Base-by-base conservation (phyloP, 2,329 filamentous ascomycete species). In the Ascomycota sp. region DNA sequence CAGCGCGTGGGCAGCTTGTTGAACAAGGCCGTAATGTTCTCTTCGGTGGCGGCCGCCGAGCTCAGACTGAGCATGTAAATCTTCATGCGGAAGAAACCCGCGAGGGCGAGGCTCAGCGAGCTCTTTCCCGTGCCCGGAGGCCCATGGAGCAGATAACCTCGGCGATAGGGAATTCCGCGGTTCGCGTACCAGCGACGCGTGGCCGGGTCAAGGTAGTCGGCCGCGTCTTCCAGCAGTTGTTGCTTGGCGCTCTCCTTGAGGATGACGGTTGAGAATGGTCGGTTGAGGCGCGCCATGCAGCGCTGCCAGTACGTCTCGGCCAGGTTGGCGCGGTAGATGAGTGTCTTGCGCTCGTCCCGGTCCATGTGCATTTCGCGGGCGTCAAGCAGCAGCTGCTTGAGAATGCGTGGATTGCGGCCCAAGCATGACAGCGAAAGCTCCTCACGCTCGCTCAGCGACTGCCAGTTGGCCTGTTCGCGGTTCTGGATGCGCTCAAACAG, bases 61-160 rank as follows among this genome's bases (percentile, higher is more conserved):
- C 65, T 76, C 29, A 82, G 55, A 44, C 66, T 75, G 40, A 81
- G 62, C 36, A 81, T 75, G 51, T 80, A 81, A 39, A 82, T 75
- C 33, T 68, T 63, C 54, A 82, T 63, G 37, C 69, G 67, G 47
- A 81, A 75, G 45, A 69, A 65, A 6, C 76, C 76, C 0, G 76
- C 74, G 33, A 79, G 60, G 0, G 76, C 76, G 30, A 81, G 63
- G 40, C 68, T 74, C 1, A 82, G 60, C 31, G 72, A 77, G 31
- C 71, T 77, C 52, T 86, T 89, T 10, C 80, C 79, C 0, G 78
- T 84, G 25, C 80, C 79, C 0, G 79, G 79, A 0, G 80, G 79
- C 0, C 82, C 82, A 41, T 84, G 62, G 11, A 92, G 69, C 0
- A 92, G 65, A 45, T 89, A 92, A 0, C 82, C 83, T 5, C 82